These are phyloP conservation scores for Penstemon davidsonii DNA, from an alignment of 257 asterid species.

Conservation along the genomic window DNA sequence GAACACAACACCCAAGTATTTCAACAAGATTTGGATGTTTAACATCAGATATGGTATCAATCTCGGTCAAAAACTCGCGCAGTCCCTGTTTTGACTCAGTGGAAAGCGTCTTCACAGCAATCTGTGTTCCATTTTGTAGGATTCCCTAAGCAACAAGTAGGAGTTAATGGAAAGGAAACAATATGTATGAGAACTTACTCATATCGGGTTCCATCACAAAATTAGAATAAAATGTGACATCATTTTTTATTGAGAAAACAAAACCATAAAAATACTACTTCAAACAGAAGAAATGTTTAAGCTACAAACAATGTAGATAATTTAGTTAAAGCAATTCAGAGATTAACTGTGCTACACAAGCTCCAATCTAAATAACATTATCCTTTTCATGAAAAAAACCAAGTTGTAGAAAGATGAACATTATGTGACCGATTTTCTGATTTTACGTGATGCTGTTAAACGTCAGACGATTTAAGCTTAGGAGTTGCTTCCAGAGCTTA, in stretches of 20 bases:
- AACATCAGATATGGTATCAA: slow-evolving; percentile 76
- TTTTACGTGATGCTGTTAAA: slow-evolving; percentile 2
- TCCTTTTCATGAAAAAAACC: not conserved
- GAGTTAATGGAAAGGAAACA: slow-evolving; percentile 29
- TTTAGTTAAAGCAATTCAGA: slow-evolving; percentile 20
- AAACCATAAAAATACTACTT: slow-evolving; percentile 17
- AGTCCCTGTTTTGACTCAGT: slow-evolving; percentile 78
- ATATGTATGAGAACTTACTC: slow-evolving; percentile 22
- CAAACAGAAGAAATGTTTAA: slow-evolving; percentile 18
- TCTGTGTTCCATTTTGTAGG: slow-evolving; percentile 52
- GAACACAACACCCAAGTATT: slow-evolving; percentile 81
- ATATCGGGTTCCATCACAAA: slow-evolving; percentile 3
- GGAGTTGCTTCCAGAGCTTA: slow-evolving; percentile 17
- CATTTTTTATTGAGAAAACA: slow-evolving; percentile 7
- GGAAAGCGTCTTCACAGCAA: slow-evolving; percentile 82
- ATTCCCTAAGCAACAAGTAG: slow-evolving; percentile 59
- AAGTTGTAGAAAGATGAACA: slow-evolving; percentile 18
- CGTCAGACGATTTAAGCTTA: slow-evolving; percentile 10
- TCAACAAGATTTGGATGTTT: slow-evolving; percentile 88
- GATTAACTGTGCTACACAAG: slow-evolving; percentile 21
- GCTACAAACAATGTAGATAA: slow-evolving; percentile 20
- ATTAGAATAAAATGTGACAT: slow-evolving; percentile 16
- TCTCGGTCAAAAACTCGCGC: slow-evolving; percentile 83
- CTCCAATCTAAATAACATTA: slow-evolving; percentile 9
- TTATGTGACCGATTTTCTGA: slow-evolving; percentile 21